Evolutionary conservation across 1,284 basidiomycete genomes (phyloP), one percentile per base, ranked within the genome.

Genomic region (Sporisorium sorghi): DNA sequence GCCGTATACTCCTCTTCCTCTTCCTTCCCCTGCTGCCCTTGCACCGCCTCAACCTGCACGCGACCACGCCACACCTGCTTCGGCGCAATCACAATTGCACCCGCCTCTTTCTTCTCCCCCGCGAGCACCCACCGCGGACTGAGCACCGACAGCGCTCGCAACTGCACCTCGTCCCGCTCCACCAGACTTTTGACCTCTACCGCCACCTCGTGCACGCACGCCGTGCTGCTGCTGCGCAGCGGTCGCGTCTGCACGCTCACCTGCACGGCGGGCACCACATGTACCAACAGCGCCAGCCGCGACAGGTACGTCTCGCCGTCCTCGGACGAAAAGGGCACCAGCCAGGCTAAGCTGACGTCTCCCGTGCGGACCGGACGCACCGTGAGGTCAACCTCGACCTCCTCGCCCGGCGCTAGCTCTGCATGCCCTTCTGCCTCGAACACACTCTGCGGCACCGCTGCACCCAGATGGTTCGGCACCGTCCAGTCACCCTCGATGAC

Each of bases 401-500:
- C 65, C 30, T 78, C 54, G 2, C 71, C 78, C 24, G 71, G 48
- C 3, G 43, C 39, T 1, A 79, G 44, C 42, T 14, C 10, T 1
- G 24, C 37, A 0, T 37, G 35, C 2, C 42, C 55, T 2, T 61
- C 49, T 0, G 5, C 3, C 11, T 53, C 58, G 26, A 67, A 10
- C 0, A 74, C 42, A 3, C 6, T 15, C 19, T 63, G 42, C 0
- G 67, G 59, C 1, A 5, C 14, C 5, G 40, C 30, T 46, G 81
- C 61, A 0, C 79, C 64, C 6, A 77, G 62, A 1, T 78, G 70
- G 12, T 87, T 81, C 8, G 61, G 51, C 21, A 87, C 76, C 0
- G 55, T 73, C 24, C 24, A 5, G 10, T 51, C 19, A 24, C 17
- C 32, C 4, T 17, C 51, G 5, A 15, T 9, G 24, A 86, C 12